A percentile compares a stretch with the other conserved stretches of the same genome.
Conservation (phyloP, 768 basidiomycete species). For the Sporobolomyces pararoseus region DNA sequence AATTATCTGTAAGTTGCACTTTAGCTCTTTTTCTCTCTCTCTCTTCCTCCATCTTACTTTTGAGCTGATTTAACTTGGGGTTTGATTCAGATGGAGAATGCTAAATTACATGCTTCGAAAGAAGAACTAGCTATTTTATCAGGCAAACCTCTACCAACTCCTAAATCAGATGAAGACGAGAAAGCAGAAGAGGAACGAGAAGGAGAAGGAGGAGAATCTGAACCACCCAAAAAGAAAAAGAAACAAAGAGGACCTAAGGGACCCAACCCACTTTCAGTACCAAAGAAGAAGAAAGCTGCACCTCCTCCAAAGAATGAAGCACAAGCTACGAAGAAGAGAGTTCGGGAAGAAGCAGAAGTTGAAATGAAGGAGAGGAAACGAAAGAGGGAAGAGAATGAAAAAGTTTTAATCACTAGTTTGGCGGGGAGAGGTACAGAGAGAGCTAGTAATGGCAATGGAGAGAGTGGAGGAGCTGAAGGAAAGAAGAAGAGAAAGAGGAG, state of each 20-base stretch:
- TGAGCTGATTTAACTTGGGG: background rate
- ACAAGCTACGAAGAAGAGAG: conserved; percentile 19
- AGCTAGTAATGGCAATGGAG: conserved; percentile 31
- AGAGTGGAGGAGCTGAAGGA: conserved; percentile 8
- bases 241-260: conserved; percentile 62
- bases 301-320: background rate
- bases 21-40: too few species aligned
- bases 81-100: conserved; percentile 58
- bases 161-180: conserved; percentile 8
- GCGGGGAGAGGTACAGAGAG: conserved; percentile 17
- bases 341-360: background rate
- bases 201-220: background rate
- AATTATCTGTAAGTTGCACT: conserved; percentile 57
- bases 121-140: conserved; percentile 44
- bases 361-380: background rate
- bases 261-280: conserved; percentile 87
- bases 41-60: conserved; percentile 4
- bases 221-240: conserved; percentile 47
- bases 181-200: background rate
- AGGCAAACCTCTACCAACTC: conserved; percentile 28
- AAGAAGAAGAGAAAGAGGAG: conserved; percentile 27
- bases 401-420: background rate
- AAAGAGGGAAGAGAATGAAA: conserved; percentile 32
- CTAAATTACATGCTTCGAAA: conserved; percentile 58
- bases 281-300: conserved; percentile 55